Evolutionary conservation across 1,284 basidiomycete genomes (phyloP).

Genomic region (Papiliotrema terrestris): DNA sequence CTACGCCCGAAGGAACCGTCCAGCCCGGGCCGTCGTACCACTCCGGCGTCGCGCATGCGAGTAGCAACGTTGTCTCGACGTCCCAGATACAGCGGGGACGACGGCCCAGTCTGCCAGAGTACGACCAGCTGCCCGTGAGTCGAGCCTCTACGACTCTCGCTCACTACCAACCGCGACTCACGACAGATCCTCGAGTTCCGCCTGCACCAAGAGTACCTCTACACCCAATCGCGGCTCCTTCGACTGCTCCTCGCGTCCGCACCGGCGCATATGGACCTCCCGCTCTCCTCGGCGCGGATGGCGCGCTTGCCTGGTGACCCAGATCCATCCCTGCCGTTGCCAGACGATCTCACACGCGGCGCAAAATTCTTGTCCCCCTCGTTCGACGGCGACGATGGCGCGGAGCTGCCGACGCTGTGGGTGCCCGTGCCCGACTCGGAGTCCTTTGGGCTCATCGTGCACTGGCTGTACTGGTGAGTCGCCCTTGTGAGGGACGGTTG

Average conservation of each 20-base stretch:
- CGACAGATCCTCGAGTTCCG: constrained; percentile 34
- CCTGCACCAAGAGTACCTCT: constrained; percentile 46
- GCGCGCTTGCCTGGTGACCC: neutral
- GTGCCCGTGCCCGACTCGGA: constrained; percentile 46
- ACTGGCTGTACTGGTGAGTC: constrained; percentile 49
- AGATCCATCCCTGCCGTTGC: neutral
- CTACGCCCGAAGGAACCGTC: constrained; percentile 8
- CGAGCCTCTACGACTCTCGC: neutral
- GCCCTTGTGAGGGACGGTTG: neutral
- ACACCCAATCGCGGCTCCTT: constrained; percentile 43
- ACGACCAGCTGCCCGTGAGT: constrained; percentile 13
- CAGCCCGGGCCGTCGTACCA: neutral
- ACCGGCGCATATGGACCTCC: neutral
- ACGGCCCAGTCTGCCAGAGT: constrained; percentile 21
- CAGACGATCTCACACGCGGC: constrained; percentile 1
- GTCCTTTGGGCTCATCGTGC: constrained; percentile 43
- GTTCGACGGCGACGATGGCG: neutral
- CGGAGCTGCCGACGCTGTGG: constrained; percentile 27
- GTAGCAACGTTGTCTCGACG: constrained; percentile 11
- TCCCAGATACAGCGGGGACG: constrained; percentile 8
- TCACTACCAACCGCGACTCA: neutral
- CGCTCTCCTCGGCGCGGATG: neutral
- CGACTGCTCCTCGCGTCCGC: constrained; percentile 33
- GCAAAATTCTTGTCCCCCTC: constrained; percentile 25
- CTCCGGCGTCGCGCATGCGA: neutral